Percentiles rank a stretch among this genome's conserved stretches.
These are phyloP conservation scores for Malus domestica DNA, from an alignment of 306 rosid species.

Conservation along the genomic window ASM211411v1 NC_041789.1:16594001-16594500, in stretches of 20 bases:
- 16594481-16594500: neutral
- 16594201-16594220: conserved; percentile 6
- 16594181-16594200: neutral
- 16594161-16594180: neutral
- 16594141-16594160: conserved; percentile 2
- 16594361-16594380: neutral
- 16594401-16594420: neutral
- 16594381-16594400: too few species aligned
- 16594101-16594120: neutral
- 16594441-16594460: neutral
- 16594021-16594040: neutral
- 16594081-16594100: conserved; percentile 4
- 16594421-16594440: neutral
- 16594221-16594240: neutral
- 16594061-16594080: neutral
- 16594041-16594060: neutral
- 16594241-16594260: neutral
- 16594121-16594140: neutral
- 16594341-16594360: neutral
- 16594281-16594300: conserved; percentile 4
- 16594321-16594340: neutral
- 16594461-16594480: neutral
- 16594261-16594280: neutral
- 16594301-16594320: neutral
- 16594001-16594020: neutral